phyloP scores from a whole-genome alignment of 2,329 filamentous ascomycete species.

The Trichoderma lentiforme region DNA sequence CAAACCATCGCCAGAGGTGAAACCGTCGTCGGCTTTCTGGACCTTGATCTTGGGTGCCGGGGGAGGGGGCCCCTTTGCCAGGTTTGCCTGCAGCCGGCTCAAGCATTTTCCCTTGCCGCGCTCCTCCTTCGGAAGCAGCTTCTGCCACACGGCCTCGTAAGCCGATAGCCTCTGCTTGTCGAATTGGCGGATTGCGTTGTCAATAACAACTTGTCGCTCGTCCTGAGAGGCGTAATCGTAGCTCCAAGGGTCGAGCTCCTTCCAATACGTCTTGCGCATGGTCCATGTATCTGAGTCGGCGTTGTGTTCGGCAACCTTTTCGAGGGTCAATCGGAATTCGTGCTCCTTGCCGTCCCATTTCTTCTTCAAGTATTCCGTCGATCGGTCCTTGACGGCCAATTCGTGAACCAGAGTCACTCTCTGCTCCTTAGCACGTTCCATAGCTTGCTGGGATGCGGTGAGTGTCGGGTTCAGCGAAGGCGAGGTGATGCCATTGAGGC shows the following conservation, averaged over 20 bases:
- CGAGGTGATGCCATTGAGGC: constrained; percentile 52
- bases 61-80: constrained; percentile 51
- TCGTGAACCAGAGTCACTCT: constrained; percentile 57
- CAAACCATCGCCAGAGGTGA: constrained; percentile 39
- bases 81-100: constrained; percentile 58
- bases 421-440: constrained; percentile 53
- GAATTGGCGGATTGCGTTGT: constrained; percentile 58
- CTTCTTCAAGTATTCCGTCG: constrained; percentile 46
- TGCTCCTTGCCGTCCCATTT: constrained; percentile 50
- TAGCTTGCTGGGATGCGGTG: constrained; percentile 49
- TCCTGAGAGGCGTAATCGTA: constrained; percentile 54
- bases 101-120: constrained; percentile 57
- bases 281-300: constrained; percentile 49
- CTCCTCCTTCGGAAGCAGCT: constrained; percentile 55
- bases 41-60: constrained; percentile 48
- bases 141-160: constrained; percentile 59
- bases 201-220: constrained; percentile 57
- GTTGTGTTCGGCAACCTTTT: constrained; percentile 57
- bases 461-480: constrained; percentile 49
- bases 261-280: constrained; percentile 57
- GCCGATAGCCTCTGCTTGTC: constrained; percentile 57
- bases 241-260: constrained; percentile 62
- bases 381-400: constrained; percentile 52
- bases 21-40: constrained; percentile 49
- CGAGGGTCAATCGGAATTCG: constrained; percentile 53